Base-by-base conservation (phyloP, 495 filamentous ascomycete species). In the Penicillium macrosclerotiorum region DNA sequence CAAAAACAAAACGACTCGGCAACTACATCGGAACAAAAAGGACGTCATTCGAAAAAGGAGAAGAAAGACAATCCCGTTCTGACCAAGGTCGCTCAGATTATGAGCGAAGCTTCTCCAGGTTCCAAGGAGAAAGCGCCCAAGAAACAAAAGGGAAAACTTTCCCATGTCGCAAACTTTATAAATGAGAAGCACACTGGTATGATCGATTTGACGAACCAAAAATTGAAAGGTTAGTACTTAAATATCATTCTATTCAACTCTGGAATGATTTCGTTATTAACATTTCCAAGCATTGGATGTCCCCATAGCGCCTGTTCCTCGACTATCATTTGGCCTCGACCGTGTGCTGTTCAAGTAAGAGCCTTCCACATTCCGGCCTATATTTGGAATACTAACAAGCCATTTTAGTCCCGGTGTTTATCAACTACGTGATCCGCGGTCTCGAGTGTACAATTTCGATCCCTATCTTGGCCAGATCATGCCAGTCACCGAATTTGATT, bases 401-500 rank as follows among this genome's bases (percentile, higher is more conserved):
- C 13, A 7, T 27, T 13, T 31, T 30, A 83, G 78, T 63, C 88
- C 90, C 3, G 92, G 93, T 14, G 85, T 96, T 22, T 95, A 96
- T 60, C 82, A 87, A 24, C 80, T 99, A 22, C 90, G 92, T 57
- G 94, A 97, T 59, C 86, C 88, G 17, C 78, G 88, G 39, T 90
- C 94, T 26, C 77, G 82, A 8, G 88, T 96, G 29, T 97, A 77
- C 73, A 97, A 97, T 60, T 97, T 97, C 59, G 90, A 97, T 57
- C 93, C 93, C 1, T 95, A 96, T 59, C 77, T 97, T 18, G 81
- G 89, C 37, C 78, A 78, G 42, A 92, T 97, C 59, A 95, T 96
- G 89, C 90, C 90, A 2, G 82, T 91, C 1, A 70, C 76, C 1
- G 89, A 97, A 61, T 97, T 99, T 49, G 88, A 99, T 58, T 97